phyloP scores from a whole-genome alignment of 1,284 basidiomycete species.

The Waitea zeae region DNA sequence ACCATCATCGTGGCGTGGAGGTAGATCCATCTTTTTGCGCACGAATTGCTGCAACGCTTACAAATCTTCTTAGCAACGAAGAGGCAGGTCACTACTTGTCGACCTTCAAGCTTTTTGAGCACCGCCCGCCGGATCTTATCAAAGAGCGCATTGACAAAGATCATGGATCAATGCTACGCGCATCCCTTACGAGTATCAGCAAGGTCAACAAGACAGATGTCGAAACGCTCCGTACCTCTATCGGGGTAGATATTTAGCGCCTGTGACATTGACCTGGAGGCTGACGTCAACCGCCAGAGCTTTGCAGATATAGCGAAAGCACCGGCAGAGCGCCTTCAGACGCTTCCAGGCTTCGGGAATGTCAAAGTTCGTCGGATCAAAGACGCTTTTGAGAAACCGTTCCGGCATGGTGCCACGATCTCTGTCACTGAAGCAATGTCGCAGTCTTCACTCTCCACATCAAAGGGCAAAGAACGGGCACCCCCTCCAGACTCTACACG shows the following conservation, averaged over 20 bases:
- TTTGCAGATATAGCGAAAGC: slow-evolving; percentile 68
- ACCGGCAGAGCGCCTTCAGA: slow-evolving; percentile 56
- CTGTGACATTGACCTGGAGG: slow-evolving; percentile 5
- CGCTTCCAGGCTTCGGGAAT: slow-evolving; percentile 87
- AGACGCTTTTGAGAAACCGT: slow-evolving; percentile 64
- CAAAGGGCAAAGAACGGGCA: slow-evolving; percentile 1
- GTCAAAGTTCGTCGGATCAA: slow-evolving; percentile 80
- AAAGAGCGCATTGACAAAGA: slow-evolving; percentile 88
- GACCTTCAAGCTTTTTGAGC: slow-evolving; percentile 87
- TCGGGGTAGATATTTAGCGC: slow-evolving; percentile 61
- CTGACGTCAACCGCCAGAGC: slow-evolving; percentile 30
- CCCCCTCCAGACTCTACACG: not conserved
- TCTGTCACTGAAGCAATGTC: slow-evolving; percentile 17
- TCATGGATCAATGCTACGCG: slow-evolving; percentile 67
- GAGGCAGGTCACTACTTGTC: slow-evolving; percentile 88
- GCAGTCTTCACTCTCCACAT: too few relatives aligned
- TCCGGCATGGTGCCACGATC: slow-evolving; percentile 44
- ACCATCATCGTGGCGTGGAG: slow-evolving; percentile 89
- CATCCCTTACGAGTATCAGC: slow-evolving; percentile 78
- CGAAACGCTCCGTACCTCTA: slow-evolving; percentile 80
- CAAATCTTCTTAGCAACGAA: slow-evolving; percentile 46
- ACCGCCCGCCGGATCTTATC: slow-evolving; percentile 85
- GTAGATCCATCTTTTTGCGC: slow-evolving; percentile 26
- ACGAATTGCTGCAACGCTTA: slow-evolving; percentile 2
- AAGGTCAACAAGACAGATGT: slow-evolving; percentile 98